These are phyloP conservation scores for Emergomyces orientalis DNA, from an alignment of 2,329 filamentous ascomycete genomes.

Conservation along the genomic window DNA sequence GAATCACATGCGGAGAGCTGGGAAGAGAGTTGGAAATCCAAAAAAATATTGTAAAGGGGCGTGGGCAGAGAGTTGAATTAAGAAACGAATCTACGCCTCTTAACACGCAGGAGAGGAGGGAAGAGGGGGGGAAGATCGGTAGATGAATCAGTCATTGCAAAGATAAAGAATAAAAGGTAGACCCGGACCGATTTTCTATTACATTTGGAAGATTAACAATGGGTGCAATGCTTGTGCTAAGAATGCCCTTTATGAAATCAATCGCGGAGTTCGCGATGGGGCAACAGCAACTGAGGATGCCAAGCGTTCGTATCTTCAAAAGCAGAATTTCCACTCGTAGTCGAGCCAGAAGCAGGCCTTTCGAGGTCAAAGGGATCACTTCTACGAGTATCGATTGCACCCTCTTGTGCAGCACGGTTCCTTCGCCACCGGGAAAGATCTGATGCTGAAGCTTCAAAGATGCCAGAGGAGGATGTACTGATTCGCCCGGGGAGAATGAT, in stretches of 20 bases:
- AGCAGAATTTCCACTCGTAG: background rate
- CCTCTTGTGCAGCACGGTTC: conserved; percentile 10
- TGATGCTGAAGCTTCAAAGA: conserved; percentile 9
- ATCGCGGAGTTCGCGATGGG: background rate
- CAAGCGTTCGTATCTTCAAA: background rate
- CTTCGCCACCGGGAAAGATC: conserved; percentile 16
- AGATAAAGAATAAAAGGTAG: background rate
- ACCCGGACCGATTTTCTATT: background rate
- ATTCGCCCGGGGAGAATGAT: conserved; percentile 23
- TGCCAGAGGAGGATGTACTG: conserved; percentile 13
- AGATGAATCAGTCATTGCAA: background rate
- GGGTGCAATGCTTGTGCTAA: background rate
- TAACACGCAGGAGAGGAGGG: too few relatives aligned
- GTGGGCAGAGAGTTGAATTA: too few relatives aligned
- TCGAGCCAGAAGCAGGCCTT: conserved; percentile 10
- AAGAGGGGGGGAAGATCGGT: background rate
- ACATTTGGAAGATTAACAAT: background rate
- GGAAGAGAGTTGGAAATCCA: too few relatives aligned
- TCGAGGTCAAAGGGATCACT: conserved; percentile 32
- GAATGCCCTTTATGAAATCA: background rate
- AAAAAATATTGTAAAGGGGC: too few relatives aligned
- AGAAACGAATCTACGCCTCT: too few relatives aligned
- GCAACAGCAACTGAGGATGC: background rate
- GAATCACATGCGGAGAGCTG: too few relatives aligned
- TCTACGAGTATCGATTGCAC: conserved; percentile 21